A percentile compares a stretch with the other conserved stretches of the same genome.
phyloP scores from a whole-genome alignment of 2,329 filamentous ascomycete genomes.

The Podosphaera xanthii region DNA sequence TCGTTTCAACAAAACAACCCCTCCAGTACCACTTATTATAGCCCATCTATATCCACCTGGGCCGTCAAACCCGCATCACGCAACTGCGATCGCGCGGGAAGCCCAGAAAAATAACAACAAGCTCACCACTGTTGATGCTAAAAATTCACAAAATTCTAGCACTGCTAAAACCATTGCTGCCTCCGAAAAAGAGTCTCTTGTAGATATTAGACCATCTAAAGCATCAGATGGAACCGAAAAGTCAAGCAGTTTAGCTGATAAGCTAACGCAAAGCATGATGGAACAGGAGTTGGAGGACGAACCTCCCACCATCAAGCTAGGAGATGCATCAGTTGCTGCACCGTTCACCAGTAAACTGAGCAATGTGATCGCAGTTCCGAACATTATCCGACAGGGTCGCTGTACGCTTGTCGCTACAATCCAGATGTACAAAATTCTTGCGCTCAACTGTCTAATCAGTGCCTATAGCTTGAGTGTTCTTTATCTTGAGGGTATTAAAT shows the following conservation, averaged over 20 bases:
- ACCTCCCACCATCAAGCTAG: slow-evolving; percentile 86
- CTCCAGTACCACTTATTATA: slow-evolving; percentile 80
- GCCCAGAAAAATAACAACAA: slow-evolving; percentile 47
- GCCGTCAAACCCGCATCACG: slow-evolving; percentile 76
- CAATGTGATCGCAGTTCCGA: slow-evolving; percentile 90
- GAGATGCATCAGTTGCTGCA: slow-evolving; percentile 88
- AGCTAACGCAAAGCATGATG: slow-evolving; percentile 70
- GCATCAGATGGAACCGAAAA: slow-evolving; percentile 45
- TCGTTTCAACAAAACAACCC: slow-evolving; percentile 78
- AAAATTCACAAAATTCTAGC: slow-evolving; percentile 17
- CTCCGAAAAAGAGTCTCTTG: slow-evolving; percentile 37
- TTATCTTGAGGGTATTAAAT: slow-evolving; percentile 97
- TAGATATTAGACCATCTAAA: slow-evolving; percentile 30
- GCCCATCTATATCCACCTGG: slow-evolving; percentile 88
- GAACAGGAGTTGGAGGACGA: slow-evolving; percentile 56
- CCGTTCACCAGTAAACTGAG: slow-evolving; percentile 95
- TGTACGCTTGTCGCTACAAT: slow-evolving; percentile 96
- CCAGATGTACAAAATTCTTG: slow-evolving; percentile 99
- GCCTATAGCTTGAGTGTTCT: slow-evolving; percentile 92
- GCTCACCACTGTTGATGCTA: slow-evolving; percentile 27
- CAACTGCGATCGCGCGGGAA: slow-evolving; percentile 76
- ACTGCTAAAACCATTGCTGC: slow-evolving; percentile 41
- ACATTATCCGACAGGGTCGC: slow-evolving; percentile 92
- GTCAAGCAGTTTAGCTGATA: slow-evolving; percentile 62
- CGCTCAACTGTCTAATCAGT: slow-evolving; percentile 90